Conservation (phyloP, 2,329 filamentous ascomycete species). For the Pestalotiopsis sp. region DNA sequence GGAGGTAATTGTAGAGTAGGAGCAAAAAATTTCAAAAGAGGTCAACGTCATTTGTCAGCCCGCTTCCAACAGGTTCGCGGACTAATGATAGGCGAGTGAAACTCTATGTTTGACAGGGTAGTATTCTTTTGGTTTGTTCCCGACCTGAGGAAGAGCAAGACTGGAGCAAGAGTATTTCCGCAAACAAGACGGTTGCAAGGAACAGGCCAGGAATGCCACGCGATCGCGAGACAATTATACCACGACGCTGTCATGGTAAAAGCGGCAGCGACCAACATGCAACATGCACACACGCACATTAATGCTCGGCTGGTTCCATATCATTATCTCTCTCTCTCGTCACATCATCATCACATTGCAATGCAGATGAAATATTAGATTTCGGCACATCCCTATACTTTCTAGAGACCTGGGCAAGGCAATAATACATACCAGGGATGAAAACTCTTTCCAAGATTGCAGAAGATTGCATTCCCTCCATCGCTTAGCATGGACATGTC, state of each 20-base stretch:
- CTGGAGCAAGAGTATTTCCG: background rate
- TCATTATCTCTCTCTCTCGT: background rate
- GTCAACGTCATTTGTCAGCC: background rate
- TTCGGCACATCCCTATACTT: no score
- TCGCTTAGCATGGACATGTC: background rate
- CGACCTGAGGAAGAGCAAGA: background rate
- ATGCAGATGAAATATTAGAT: background rate
- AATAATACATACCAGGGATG: background rate
- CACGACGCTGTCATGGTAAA: background rate
- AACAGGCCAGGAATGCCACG: background rate
- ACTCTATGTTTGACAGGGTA: background rate
- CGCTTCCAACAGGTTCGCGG: background rate
- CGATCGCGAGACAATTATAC: background rate
- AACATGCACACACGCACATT: background rate
- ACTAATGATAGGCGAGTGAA: background rate
- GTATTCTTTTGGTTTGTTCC: background rate
- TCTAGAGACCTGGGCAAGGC: no score
- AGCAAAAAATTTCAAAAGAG: background rate
- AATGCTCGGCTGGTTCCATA: background rate
- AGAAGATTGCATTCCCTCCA: background rate
- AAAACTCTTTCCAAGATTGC: background rate
- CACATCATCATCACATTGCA: background rate
- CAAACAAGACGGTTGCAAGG: background rate
- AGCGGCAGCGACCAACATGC: background rate
- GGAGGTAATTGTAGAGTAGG: background rate